A percentile compares a stretch with the other conserved stretches of the same genome.
Evolutionary conservation across 257 asterid genomes (phyloP).

Genomic region (Jacaranda mimosifolia): DNA sequence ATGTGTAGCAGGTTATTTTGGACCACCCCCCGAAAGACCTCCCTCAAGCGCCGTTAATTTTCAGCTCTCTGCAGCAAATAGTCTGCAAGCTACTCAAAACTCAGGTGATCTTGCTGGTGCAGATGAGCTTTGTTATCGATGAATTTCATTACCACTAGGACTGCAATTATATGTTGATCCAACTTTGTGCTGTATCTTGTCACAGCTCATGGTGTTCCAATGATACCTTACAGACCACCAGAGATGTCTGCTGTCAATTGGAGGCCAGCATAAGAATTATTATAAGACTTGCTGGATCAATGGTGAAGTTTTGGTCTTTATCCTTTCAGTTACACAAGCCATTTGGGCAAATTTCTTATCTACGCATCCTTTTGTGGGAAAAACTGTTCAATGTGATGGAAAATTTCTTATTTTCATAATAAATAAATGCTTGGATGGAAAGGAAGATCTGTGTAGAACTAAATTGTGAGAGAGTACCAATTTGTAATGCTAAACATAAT

Average conservation of each 20-base stretch:
- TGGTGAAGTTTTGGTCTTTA: slow-evolving; percentile 46
- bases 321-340: neutral
- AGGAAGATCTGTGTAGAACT: too few species aligned
- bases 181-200: slow-evolving; percentile 37
- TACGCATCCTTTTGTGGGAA: slow-evolving; percentile 23
- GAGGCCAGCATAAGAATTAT: slow-evolving; percentile 51
- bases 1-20: slow-evolving; percentile 48
- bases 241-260: slow-evolving; percentile 52
- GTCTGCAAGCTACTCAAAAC: slow-evolving; percentile 39
- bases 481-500: neutral
- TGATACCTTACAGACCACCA: slow-evolving; percentile 53
- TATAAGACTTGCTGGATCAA: slow-evolving; percentile 26
- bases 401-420: neutral
- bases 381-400: slow-evolving; percentile 8
- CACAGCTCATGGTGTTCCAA: slow-evolving; percentile 55
- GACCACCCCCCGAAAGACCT: slow-evolving; percentile 54
- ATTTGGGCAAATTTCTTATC: slow-evolving; percentile 17
- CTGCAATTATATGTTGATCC: slow-evolving; percentile 34
- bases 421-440: neutral
- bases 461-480: neutral
- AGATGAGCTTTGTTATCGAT: slow-evolving; percentile 29
- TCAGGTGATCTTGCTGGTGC: slow-evolving; percentile 50
- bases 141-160: neutral
- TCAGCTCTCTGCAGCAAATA: slow-evolving; percentile 48
- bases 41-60: slow-evolving; percentile 37